These are phyloP conservation scores for Anisodus tanguticus DNA, from an alignment of 257 asterid genomes.

Conservation along the genomic window DNA sequence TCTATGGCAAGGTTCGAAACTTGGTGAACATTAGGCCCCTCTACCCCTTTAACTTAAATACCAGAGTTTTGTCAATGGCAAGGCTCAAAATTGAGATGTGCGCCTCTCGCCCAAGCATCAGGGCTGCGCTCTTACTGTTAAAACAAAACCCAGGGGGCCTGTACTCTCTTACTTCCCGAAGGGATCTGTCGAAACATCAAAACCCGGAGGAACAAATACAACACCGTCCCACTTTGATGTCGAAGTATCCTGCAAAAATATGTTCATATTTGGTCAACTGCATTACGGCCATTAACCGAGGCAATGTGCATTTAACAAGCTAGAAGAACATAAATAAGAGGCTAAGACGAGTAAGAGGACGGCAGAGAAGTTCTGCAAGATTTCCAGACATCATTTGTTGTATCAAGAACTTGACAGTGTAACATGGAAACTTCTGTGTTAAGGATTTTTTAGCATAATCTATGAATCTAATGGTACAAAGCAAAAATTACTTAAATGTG, in stretches of 20 bases:
- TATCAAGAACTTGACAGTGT: not conserved
- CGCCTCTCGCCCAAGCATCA: no score
- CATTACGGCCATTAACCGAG: not conserved
- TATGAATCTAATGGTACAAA: no score
- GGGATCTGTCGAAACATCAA: constrained; percentile 66
- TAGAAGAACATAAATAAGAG: not conserved
- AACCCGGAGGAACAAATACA: constrained; percentile 91
- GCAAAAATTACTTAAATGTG: no score
- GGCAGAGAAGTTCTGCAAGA: not conserved
- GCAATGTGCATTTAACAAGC: not conserved
- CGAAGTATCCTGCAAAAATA: constrained; percentile 65
- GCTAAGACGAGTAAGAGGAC: not conserved
- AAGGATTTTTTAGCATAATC: not conserved
- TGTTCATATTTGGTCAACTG: not conserved
- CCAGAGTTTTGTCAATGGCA: no score
- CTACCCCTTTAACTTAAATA: no score
- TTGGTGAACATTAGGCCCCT: no score
- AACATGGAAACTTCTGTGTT: not conserved
- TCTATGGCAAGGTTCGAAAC: not conserved
- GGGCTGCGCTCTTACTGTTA: no score
- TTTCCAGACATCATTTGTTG: not conserved
- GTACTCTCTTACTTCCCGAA: constrained; percentile 31
- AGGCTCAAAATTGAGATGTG: no score
- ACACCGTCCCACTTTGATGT: constrained; percentile 74
- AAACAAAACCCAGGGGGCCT: no score